These are phyloP conservation scores for Heritiera littoralis DNA, from an alignment of 345 rosid species.

Conservation along the genomic window DNA sequence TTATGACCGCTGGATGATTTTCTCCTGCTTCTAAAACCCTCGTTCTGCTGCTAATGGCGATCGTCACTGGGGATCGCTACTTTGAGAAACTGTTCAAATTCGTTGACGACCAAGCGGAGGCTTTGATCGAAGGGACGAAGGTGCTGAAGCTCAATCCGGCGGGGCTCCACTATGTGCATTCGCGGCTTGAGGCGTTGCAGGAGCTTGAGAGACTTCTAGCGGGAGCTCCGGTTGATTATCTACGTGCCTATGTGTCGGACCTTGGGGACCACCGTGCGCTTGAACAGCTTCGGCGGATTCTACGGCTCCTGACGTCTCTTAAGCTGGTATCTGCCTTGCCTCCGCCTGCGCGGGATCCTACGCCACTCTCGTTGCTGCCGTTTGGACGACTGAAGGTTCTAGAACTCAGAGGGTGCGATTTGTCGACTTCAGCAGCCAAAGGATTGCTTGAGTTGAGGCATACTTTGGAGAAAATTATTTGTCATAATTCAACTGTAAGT, in stretches of 20 bases:
- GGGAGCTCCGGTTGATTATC: conserved; percentile 95
- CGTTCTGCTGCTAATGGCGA: conserved; percentile 56
- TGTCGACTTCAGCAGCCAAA: conserved; percentile 87
- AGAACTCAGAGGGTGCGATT: conserved; percentile 92
- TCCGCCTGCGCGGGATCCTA: conserved; percentile 78
- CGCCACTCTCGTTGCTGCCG: conserved; percentile 83
- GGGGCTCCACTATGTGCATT: conserved; percentile 94
- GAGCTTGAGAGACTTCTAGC: conserved; percentile 85
- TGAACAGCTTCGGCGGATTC: conserved; percentile 91
- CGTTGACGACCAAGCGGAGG: conserved; percentile 73
- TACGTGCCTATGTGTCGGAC: conserved; percentile 96
- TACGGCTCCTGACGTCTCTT: conserved; percentile 71
- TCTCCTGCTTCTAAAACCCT: conserved; percentile 9
- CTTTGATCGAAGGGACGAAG: conserved; percentile 63
- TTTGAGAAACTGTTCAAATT: conserved; percentile 75
- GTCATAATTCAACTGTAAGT: conserved; percentile 96
- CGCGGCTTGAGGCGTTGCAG: conserved; percentile 80
- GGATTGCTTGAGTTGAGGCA: conserved; percentile 87
- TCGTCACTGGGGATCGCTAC: conserved; percentile 97
- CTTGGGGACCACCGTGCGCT: conserved; percentile 96
- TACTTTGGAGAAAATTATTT: conserved; percentile 86
- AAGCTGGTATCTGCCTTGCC: conserved; percentile 85
- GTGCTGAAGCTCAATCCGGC: conserved; percentile 90
- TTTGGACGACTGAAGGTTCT: conserved; percentile 71
- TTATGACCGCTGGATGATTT: neutral